Percentiles rank a stretch among this genome's conserved stretches.
phyloP scores from a whole-genome alignment of 495 filamentous ascomycete species.

The Geoglossum glabrum region DNA sequence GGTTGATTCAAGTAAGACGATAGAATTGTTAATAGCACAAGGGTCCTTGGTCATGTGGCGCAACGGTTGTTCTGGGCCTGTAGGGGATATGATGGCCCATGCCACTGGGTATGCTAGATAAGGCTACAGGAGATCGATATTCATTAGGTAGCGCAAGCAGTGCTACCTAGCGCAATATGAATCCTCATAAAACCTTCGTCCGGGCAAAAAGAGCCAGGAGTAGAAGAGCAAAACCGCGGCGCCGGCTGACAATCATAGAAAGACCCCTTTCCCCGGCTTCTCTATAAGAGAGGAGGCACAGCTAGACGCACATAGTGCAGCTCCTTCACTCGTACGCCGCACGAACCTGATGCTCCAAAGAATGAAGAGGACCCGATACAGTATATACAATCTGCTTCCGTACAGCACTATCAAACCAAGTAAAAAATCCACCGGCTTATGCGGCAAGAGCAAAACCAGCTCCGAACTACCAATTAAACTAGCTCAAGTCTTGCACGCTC shows the following conservation, averaged over 20 bases:
- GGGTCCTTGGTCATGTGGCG: neutral
- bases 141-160: neutral
- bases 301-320: neutral
- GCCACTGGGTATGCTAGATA: neutral
- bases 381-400: neutral
- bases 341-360: neutral
- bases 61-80: neutral
- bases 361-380: neutral
- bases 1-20: conserved; percentile 24
- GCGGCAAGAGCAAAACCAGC: neutral
- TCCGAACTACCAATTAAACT: neutral
- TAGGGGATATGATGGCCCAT: neutral
- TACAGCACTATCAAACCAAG: neutral
- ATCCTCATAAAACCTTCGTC: neutral
- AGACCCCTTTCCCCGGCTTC: neutral
- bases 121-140: neutral
- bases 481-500: neutral
- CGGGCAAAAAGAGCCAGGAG: neutral
- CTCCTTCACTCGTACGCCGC: neutral
- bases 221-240: neutral
- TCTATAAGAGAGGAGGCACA: neutral
- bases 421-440: neutral
- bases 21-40: neutral
- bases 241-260: neutral
- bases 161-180: neutral